A percentile compares a stretch with the other conserved stretches of the same genome.
Conservation (phyloP, 2,329 filamentous ascomycete species). For the Trichoderma afroharzianum region DNA sequence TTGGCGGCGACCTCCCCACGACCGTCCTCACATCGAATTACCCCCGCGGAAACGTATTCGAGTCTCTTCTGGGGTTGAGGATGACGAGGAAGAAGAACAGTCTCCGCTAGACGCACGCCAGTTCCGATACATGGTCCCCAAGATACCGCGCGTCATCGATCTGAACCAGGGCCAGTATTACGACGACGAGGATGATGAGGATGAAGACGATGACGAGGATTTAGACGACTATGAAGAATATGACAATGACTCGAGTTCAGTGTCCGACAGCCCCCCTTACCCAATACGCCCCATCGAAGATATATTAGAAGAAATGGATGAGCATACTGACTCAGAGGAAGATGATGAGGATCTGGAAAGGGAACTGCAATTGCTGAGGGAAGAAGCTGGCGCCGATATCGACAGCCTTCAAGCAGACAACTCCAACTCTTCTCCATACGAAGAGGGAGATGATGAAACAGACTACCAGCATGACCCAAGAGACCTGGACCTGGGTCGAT, state of each 20-base stretch:
- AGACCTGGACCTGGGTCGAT: conserved; percentile 22
- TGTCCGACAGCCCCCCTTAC: neutral
- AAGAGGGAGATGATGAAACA: conserved; percentile 19
- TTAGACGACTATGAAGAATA: conserved; percentile 5
- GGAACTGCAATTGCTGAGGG: neutral
- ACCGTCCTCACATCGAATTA: conserved; percentile 65
- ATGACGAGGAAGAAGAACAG: conserved; percentile 34
- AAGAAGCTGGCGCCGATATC: neutral
- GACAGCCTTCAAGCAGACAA: neutral
- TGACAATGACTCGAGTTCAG: neutral
- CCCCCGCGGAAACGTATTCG: conserved; percentile 69
- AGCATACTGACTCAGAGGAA: neutral
- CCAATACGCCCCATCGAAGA: neutral
- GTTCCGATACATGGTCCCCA: neutral
- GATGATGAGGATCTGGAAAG: conserved; percentile 9
- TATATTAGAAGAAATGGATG: neutral
- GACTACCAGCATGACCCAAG: conserved; percentile 22
- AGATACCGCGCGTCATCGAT: conserved; percentile 25
- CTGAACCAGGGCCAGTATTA: neutral
- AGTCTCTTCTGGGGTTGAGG: conserved; percentile 39
- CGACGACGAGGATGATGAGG: conserved; percentile 23
- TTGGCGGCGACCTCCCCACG: conserved; percentile 55
- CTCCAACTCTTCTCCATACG: conserved; percentile 1
- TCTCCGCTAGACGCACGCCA: neutral
- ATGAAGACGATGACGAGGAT: conserved; percentile 21